phyloP scores from a whole-genome alignment of 2,329 filamentous ascomycete genomes.

The Byssothecium circinans region DNA sequence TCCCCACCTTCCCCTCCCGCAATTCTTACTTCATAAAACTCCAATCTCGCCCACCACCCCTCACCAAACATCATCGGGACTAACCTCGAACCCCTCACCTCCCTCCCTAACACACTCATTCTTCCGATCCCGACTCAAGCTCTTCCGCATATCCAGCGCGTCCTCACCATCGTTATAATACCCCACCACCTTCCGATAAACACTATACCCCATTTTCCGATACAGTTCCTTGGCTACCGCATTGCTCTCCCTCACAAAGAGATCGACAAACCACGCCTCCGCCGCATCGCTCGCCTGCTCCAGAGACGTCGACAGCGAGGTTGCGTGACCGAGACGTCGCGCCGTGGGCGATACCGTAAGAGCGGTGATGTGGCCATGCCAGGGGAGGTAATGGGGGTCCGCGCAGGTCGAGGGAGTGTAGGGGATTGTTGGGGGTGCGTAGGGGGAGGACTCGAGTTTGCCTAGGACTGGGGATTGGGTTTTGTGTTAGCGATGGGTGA shows the following conservation, averaged over 20 bases:
- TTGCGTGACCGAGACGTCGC: constrained; percentile 83
- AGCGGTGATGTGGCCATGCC: constrained; percentile 97
- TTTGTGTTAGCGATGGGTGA: too few relatives aligned
- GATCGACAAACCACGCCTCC: constrained; percentile 90
- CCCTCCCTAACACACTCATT: constrained; percentile 76
- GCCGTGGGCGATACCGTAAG: constrained; percentile 88
- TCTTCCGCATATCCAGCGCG: constrained; percentile 96
- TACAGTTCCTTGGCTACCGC: constrained; percentile 86
- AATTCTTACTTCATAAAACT: too few relatives aligned
- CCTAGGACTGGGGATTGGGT: constrained; percentile 72
- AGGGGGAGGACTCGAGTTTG: constrained; percentile 82
- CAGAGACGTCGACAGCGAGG: constrained; percentile 76
- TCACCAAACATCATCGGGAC: constrained; percentile 83
- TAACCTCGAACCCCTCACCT: constrained; percentile 76
- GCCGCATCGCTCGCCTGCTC: constrained; percentile 81
- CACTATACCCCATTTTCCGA: constrained; percentile 82
- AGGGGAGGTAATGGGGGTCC: constrained; percentile 80
- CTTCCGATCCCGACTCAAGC: constrained; percentile 77
- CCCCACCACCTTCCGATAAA: constrained; percentile 83
- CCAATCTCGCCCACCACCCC: too few relatives aligned
- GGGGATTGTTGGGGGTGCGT: constrained; percentile 70
- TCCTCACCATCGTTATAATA: constrained; percentile 97
- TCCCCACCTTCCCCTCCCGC: too few relatives aligned
- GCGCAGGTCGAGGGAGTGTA: constrained; percentile 61
- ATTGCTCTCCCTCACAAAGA: constrained; percentile 91